A percentile compares a stretch with the other conserved stretches of the same genome.
phyloP scores from a whole-genome alignment of 2,329 filamentous ascomycete genomes.

The Pseudocercospora vitis region DNA sequence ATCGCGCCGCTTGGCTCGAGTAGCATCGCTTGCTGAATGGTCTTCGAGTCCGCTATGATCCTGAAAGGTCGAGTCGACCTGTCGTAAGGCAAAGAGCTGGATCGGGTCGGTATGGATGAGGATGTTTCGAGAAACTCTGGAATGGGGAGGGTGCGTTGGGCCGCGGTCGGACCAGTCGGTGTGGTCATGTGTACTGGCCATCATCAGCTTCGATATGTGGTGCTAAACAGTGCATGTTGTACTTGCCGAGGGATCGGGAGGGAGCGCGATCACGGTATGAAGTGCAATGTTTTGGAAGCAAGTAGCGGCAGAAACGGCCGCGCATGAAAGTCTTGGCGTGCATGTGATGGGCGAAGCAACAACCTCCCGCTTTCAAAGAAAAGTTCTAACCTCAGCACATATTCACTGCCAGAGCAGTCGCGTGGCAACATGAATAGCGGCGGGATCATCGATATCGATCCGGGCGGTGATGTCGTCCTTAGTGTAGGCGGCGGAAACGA shows the following conservation, averaged over 20 bases:
- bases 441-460: conserved; percentile 33
- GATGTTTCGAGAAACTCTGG: conserved; percentile 3
- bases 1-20: too few relatives aligned
- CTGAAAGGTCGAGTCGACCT: conserved; percentile 14
- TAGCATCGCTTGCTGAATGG: background rate
- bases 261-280: too few relatives aligned
- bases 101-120: conserved; percentile 2
- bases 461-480: conserved; percentile 38
- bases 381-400: background rate
- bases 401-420: background rate
- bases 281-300: too few relatives aligned
- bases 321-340: too few relatives aligned
- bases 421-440: background rate
- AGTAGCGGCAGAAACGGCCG: too few relatives aligned
- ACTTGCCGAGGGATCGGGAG: background rate
- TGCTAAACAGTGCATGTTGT: background rate
- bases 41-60: conserved; percentile 4
- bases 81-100: conserved; percentile 8
- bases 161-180: background rate
- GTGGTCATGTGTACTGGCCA: background rate
- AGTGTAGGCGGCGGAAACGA: background rate
- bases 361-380: background rate
- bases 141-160: background rate
- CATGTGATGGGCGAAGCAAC: background rate
- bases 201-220: background rate